These are phyloP conservation scores for Neurospora sp. DNA, from an alignment of 495 filamentous ascomycete genomes.

Conservation along the genomic window DNA sequence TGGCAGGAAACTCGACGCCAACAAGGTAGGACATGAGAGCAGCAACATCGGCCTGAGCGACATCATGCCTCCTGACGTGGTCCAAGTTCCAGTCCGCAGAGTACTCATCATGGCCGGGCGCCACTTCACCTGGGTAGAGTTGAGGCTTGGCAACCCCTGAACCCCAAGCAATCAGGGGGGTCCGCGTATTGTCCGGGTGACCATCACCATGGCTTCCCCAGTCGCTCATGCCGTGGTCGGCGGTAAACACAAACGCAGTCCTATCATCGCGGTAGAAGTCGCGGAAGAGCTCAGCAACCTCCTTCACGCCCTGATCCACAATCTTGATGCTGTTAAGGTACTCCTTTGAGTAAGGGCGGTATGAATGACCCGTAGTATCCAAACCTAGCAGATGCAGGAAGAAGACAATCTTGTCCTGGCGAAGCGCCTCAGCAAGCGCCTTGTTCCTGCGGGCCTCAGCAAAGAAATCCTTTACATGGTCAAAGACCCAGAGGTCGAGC, in stretches of 20 bases:
- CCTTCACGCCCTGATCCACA: constrained; percentile 78
- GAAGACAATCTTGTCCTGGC: constrained; percentile 83
- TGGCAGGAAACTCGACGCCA: constrained; percentile 85
- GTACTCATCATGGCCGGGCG: constrained; percentile 83
- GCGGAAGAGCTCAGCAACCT: constrained; percentile 71
- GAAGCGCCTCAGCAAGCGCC: constrained; percentile 63
- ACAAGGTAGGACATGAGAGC: constrained; percentile 95
- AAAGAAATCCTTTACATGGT: constrained; percentile 81
- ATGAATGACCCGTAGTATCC: constrained; percentile 83
- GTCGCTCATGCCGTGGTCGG: constrained; percentile 98
- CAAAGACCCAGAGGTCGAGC: constrained; percentile 93
- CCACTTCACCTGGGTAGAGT: constrained; percentile 38
- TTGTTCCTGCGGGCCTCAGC: constrained; percentile 63
- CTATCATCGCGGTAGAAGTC: constrained; percentile 87
- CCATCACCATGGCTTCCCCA: constrained; percentile 97
- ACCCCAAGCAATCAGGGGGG: constrained; percentile 89
- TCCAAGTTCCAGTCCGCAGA: constrained; percentile 82
- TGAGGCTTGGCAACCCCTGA: constrained; percentile 78
- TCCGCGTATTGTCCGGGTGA: constrained; percentile 94
- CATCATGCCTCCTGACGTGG: constrained; percentile 75
- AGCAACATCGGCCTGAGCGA: constrained; percentile 89
- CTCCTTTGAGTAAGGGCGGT: constrained; percentile 88
- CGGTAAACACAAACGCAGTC: constrained; percentile 94
- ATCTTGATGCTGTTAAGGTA: constrained; percentile 92
- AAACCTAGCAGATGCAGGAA: constrained; percentile 95